Percentiles rank a stretch among this genome's conserved stretches.
Evolutionary conservation across 1,139 yeast species (phyloP).

Genomic region (Suhomyces bribrorum): DNA sequence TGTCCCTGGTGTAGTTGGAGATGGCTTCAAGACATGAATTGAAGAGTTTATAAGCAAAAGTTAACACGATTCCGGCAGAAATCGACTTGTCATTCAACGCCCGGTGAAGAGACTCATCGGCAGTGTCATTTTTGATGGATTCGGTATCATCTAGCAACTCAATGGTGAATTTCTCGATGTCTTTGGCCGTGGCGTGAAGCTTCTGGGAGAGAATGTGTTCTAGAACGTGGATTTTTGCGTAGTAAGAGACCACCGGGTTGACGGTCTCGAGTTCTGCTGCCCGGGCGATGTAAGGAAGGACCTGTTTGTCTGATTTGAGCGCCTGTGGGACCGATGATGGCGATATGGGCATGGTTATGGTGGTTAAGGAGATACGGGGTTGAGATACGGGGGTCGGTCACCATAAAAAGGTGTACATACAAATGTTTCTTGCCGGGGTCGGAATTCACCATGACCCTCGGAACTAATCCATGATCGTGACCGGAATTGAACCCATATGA

Average conservation of each 20-base stretch:
- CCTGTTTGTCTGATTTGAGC: constrained; percentile 36
- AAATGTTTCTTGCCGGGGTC: too few relatives aligned
- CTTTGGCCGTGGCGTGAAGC: constrained; percentile 54
- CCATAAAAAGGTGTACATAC: too few relatives aligned
- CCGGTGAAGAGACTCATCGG: constrained; percentile 36
- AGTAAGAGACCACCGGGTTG: constrained; percentile 59
- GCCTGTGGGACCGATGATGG: constrained; percentile 28
- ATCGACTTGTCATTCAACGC: constrained; percentile 58
- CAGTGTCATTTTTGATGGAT: constrained; percentile 36
- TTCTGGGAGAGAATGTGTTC: constrained; percentile 62
- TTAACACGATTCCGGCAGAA: constrained; percentile 58
- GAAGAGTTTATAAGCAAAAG: constrained; percentile 64
- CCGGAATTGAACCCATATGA: too few relatives aligned
- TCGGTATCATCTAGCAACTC: constrained; percentile 67
- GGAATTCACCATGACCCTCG: too few relatives aligned
- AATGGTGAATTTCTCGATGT: constrained; percentile 59
- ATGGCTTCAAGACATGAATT: constrained; percentile 44
- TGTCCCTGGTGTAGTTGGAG: constrained; percentile 25
- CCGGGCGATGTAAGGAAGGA: constrained; percentile 48
- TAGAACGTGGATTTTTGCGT: constrained; percentile 62
- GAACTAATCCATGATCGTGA: too few relatives aligned
- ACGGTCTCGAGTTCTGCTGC: constrained; percentile 51
- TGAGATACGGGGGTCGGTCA: too few relatives aligned
- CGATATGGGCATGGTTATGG: constrained; percentile 12
- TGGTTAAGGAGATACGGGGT: too few relatives aligned